phyloP scores from a whole-genome alignment of 1,284 basidiomycete species.

The Rhizopogon parksii region DNA sequence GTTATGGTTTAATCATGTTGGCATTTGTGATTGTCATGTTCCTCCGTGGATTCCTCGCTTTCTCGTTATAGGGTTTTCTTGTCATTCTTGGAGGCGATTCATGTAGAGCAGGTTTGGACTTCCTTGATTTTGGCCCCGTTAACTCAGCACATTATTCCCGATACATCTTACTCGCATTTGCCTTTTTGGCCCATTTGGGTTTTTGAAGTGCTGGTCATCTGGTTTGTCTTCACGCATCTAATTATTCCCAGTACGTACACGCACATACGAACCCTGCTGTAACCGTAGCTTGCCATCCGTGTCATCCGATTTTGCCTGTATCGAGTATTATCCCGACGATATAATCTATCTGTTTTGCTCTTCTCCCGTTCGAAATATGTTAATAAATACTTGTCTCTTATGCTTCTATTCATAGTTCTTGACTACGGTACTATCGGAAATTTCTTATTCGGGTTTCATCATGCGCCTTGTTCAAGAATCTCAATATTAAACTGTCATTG shows the following conservation, averaged over 20 bases:
- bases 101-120: not conserved
- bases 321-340: constrained; percentile 1
- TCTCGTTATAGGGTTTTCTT: not conserved
- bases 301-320: not conserved
- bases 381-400: not conserved
- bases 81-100: not conserved
- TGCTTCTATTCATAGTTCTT: no score
- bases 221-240: not conserved
- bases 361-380: not conserved
- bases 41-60: constrained; percentile 1
- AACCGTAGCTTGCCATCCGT: not conserved
- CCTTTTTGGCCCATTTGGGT: not conserved
- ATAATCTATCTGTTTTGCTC: not conserved
- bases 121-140: not conserved
- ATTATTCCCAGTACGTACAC: not conserved
- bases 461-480: no score
- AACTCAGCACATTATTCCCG: not conserved
- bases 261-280: not conserved
- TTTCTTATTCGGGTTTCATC: no score
- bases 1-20: constrained; percentile 24
- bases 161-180: constrained; percentile 1
- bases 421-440: no score
- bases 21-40: not conserved
- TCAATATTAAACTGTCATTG: no score
- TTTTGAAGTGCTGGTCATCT: constrained; percentile 2